Percentiles rank a stretch among this genome's conserved stretches.
Evolutionary conservation across 1,284 basidiomycete genomes (phyloP).

Genomic region (Afroboletus lepidellus): DNA sequence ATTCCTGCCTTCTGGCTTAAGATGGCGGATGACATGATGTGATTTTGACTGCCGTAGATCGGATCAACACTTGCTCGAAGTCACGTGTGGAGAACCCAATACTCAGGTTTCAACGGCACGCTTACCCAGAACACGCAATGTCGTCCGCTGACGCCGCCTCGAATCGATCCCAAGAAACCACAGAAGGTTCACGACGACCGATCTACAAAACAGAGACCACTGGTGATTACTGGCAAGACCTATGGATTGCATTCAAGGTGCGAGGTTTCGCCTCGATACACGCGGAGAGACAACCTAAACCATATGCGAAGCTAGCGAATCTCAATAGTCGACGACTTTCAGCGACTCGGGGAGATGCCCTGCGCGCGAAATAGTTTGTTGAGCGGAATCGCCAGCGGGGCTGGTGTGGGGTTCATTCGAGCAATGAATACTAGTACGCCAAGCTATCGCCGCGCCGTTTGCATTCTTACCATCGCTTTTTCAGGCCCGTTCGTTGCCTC

Average conservation of each 20-base stretch:
- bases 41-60: no score
- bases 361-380: slow-evolving; percentile 56
- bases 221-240: slow-evolving; percentile 43
- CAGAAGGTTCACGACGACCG: slow-evolving; percentile 23
- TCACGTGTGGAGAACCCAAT: slow-evolving; percentile 8
- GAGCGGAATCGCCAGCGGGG: slow-evolving; percentile 53
- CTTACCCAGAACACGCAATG: slow-evolving; percentile 11
- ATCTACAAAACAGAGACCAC: slow-evolving; percentile 45
- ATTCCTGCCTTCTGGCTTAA: no score
- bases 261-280: slow-evolving; percentile 7
- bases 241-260: slow-evolving; percentile 46
- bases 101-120: not conserved
- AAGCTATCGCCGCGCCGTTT: not conserved
- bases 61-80: not conserved
- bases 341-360: slow-evolving; percentile 55
- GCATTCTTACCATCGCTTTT: slow-evolving; percentile 8
- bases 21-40: no score
- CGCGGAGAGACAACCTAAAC: slow-evolving; percentile 14
- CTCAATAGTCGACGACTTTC: slow-evolving; percentile 43
- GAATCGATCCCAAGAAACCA: slow-evolving; percentile 5
- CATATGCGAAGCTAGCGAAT: slow-evolving; percentile 44
- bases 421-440: slow-evolving; percentile 47
- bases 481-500: slow-evolving; percentile 46
- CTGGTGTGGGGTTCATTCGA: slow-evolving; percentile 57
- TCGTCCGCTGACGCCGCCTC: slow-evolving; percentile 3